A percentile compares a stretch with the other conserved stretches of the same genome.
Evolutionary conservation across 2,329 filamentous ascomycete species (phyloP).

Genomic region (Trichoderma citrinoviride): DNA sequence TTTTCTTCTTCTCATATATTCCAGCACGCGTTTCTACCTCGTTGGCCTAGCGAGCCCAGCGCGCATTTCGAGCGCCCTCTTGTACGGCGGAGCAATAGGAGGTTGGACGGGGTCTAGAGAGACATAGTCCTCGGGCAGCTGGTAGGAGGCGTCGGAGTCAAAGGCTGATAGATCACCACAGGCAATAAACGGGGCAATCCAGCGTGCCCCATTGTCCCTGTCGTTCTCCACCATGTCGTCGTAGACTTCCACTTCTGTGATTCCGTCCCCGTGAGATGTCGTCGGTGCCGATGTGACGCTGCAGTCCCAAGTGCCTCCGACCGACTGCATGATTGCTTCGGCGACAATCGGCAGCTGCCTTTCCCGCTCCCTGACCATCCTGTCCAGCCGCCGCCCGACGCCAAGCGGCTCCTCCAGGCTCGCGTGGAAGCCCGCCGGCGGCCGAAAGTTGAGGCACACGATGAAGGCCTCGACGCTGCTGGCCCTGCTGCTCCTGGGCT

Average conservation of each 20-base stretch:
- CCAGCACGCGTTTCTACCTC: constrained; percentile 21
- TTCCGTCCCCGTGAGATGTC: constrained; percentile 32
- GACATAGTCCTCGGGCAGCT: constrained; percentile 79
- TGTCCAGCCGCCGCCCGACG: constrained; percentile 54
- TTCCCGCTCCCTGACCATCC: constrained; percentile 47
- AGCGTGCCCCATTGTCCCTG: constrained; percentile 50
- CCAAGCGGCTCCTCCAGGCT: constrained; percentile 74
- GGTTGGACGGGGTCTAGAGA: constrained; percentile 91
- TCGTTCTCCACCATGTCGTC: constrained; percentile 35
- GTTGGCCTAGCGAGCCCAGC: constrained; percentile 28
- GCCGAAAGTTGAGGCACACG: constrained; percentile 85
- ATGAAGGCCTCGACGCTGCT: constrained; percentile 97
- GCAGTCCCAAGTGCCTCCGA: constrained; percentile 45
- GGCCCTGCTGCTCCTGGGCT: constrained; percentile 89
- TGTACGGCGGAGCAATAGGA: constrained; percentile 93
- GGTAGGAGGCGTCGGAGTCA: constrained; percentile 93
- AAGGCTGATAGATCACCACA: constrained; percentile 93
- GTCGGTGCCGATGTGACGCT: constrained; percentile 23
- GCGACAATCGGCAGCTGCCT: constrained; percentile 42
- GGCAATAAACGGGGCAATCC: constrained; percentile 96
- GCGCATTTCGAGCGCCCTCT: constrained; percentile 76
- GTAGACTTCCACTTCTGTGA: constrained; percentile 52
- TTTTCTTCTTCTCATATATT: not conserved
- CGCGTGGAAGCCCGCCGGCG: constrained; percentile 71
- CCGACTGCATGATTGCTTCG: constrained; percentile 44